Evolutionary conservation across 257 asterid species (phyloP).

Genomic region (Penstemon barbatus): DNA sequence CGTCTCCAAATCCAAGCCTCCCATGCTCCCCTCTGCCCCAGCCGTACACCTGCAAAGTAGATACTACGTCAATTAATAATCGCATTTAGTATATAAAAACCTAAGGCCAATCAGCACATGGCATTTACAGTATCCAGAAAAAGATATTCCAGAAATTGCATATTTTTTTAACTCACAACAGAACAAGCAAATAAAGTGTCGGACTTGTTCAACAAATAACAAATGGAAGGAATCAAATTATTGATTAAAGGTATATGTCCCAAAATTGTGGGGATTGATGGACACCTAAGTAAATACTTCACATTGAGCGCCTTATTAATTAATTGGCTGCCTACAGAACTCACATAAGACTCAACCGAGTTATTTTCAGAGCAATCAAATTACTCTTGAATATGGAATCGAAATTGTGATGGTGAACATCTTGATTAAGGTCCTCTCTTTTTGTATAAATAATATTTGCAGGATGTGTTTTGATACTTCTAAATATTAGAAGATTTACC

Average conservation of each 20-base stretch:
- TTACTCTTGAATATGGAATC: background rate
- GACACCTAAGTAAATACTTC: no score
- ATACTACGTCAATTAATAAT: conserved; percentile 5
- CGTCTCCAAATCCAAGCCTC: conserved; percentile 98
- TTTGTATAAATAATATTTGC: background rate
- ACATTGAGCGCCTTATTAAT: background rate
- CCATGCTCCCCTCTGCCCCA: conserved; percentile 99
- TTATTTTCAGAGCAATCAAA: background rate
- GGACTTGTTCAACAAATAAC: background rate
- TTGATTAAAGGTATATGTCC: background rate
- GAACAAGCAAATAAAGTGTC: conserved; percentile 16
- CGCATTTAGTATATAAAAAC: background rate
- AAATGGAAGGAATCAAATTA: background rate
- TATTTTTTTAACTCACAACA: background rate
- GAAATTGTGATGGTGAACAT: background rate
- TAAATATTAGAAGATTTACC: background rate
- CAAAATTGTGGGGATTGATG: background rate
- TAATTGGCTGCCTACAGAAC: background rate
- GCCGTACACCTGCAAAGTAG: conserved; percentile 69
- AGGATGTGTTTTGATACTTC: background rate
- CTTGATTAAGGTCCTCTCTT: background rate
- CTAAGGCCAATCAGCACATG: background rate
- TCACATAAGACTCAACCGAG: background rate
- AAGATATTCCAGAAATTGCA: background rate
- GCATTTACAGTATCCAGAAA: conserved; percentile 5